A percentile compares a stretch with the other conserved stretches of the same genome.
These are phyloP conservation scores for Francoa sonchifolia DNA, from an alignment of 441 rosid species.

Conservation along the genomic window DNA sequence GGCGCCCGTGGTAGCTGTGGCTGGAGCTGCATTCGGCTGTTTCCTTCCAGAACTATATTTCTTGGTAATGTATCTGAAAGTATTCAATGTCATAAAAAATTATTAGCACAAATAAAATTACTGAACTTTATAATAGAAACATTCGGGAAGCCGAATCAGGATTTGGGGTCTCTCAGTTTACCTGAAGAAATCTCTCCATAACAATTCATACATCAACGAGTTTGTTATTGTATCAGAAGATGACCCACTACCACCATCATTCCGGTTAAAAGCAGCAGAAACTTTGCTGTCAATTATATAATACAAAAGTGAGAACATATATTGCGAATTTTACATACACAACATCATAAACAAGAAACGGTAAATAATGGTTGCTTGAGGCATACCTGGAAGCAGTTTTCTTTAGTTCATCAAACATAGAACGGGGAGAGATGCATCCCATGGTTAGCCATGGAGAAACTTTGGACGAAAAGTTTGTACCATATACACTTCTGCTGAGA, in stretches of 20 bases:
- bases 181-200: slow-evolving; percentile 99
- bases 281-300: slow-evolving; percentile 28
- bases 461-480: slow-evolving; percentile 92
- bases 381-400: slow-evolving; percentile 51
- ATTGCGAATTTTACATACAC: background rate
- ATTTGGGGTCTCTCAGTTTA: slow-evolving; percentile 12
- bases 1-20: slow-evolving; percentile 60
- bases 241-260: slow-evolving; percentile 30
- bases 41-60: slow-evolving; percentile 60
- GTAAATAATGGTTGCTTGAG: background rate
- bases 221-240: slow-evolving; percentile 53
- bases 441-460: slow-evolving; percentile 87
- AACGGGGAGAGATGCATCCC: slow-evolving; percentile 92
- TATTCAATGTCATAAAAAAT: background rate
- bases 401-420: slow-evolving; percentile 81
- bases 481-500: slow-evolving; percentile 49
- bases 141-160: background rate
- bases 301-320: slow-evolving; percentile 5
- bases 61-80: slow-evolving; percentile 76
- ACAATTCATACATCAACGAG: slow-evolving; percentile 82
- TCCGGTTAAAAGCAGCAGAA: slow-evolving; percentile 29
- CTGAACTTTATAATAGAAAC: no score
- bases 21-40: slow-evolving; percentile 54
- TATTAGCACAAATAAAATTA: background rate
- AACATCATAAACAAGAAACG: background rate